Percentiles rank a stretch among this genome's conserved stretches.
Evolutionary conservation across 179 eudicot genomes (phyloP).

Genomic region (Vitellaria paradoxa): DNA sequence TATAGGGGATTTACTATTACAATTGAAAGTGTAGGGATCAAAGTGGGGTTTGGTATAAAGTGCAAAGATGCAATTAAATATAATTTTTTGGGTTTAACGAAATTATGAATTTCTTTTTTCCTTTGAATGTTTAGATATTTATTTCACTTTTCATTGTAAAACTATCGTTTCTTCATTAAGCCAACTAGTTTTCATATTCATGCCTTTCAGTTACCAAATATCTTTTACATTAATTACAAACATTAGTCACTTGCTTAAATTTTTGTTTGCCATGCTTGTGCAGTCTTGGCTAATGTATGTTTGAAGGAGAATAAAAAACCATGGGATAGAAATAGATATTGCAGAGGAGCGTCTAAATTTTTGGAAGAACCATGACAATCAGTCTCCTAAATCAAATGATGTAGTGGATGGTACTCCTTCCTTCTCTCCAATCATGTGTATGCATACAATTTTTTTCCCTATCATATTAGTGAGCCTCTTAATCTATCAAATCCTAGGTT

Average conservation of each 20-base stretch:
- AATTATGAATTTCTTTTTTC: not conserved
- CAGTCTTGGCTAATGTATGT: constrained; percentile 86
- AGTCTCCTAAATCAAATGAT: constrained; percentile 59
- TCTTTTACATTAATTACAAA: not conserved
- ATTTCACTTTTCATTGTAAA: not conserved
- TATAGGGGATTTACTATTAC: no score
- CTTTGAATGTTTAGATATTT: not conserved
- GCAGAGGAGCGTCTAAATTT: constrained; percentile 69
- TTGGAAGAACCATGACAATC: constrained; percentile 55
- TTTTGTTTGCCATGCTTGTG: constrained; percentile 3
- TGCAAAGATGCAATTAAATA: no score
- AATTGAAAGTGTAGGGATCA: no score
- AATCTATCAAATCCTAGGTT: not conserved
- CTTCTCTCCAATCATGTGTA: not conserved
- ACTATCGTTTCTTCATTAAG: not conserved
- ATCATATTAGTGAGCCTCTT: not conserved
- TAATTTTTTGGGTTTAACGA: no score
- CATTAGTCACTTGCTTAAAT: not conserved
- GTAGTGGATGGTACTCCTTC: constrained; percentile 66
- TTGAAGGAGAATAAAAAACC: constrained; percentile 84
- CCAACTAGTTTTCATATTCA: not conserved
- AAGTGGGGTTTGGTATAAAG: no score
- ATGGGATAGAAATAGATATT: constrained; percentile 66
- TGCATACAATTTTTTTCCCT: not conserved
- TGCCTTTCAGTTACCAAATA: not conserved